These are phyloP conservation scores for Trebouxiophyceae sp. DNA, from an alignment of 163 green algal species.

Conservation along the genomic window DNA sequence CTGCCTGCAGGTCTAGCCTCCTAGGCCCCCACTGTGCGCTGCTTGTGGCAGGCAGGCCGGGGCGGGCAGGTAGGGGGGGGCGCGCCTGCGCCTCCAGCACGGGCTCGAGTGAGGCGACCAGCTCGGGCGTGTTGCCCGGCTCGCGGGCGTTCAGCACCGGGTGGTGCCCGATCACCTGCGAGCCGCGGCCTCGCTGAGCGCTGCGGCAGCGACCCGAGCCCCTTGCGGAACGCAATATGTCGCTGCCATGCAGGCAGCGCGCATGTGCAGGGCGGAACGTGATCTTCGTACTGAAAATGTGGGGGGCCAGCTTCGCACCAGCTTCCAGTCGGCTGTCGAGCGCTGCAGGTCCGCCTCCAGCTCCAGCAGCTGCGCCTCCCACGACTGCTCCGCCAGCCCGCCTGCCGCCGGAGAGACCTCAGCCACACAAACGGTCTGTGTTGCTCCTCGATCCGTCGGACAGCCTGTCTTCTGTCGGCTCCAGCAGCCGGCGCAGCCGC, in stretches of 20 bases:
- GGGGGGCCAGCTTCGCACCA: no score
- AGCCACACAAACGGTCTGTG: not conserved
- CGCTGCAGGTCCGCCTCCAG: constrained; percentile 24
- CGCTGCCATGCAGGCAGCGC: no score
- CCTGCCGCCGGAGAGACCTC: constrained; percentile 6
- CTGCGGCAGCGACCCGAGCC: no score
- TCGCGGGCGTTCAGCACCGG: constrained; percentile 37
- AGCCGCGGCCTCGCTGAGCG: no score
- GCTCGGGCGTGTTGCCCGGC: constrained; percentile 34
- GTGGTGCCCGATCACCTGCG: constrained; percentile 60
- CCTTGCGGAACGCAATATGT: no score
- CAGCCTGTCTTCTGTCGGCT: no score
- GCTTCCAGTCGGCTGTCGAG: constrained; percentile 36
- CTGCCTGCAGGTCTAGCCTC: not conserved
- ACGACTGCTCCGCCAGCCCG: constrained; percentile 32
- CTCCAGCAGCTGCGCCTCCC: constrained; percentile 16
- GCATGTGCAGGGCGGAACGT: no score
- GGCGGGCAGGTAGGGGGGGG: not conserved
- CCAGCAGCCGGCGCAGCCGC: no score
- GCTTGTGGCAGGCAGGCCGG: not conserved
- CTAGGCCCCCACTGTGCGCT: not conserved
- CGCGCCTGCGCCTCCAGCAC: not conserved
- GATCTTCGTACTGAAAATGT: no score
- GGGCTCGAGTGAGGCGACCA: constrained; percentile 1
- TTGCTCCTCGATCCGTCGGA: not conserved